Conservation (phyloP, 345 rosid genomes). For the Eucalyptus melliodora region DNA sequence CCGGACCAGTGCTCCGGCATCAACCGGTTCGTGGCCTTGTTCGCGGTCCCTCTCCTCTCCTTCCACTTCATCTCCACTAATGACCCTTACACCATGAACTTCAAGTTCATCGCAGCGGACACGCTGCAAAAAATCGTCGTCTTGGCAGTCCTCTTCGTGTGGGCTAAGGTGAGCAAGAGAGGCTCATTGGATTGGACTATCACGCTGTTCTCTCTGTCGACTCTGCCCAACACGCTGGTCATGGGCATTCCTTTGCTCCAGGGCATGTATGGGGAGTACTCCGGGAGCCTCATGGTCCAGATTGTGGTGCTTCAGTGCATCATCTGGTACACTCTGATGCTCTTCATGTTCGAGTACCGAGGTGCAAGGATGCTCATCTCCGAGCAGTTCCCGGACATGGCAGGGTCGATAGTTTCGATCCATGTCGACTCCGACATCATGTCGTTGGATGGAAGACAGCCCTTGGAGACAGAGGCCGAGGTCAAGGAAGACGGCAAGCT, state of each 20-base stretch:
- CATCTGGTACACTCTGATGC: slow-evolving; percentile 76
- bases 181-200: slow-evolving; percentile 70
- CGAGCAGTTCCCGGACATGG: slow-evolving; percentile 66
- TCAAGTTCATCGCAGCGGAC: slow-evolving; percentile 64
- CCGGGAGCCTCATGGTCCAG: slow-evolving; percentile 73
- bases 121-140: slow-evolving; percentile 55
- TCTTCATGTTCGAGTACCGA: slow-evolving; percentile 58
- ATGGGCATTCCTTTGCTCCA: slow-evolving; percentile 70
- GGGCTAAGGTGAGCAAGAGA: slow-evolving; percentile 32
- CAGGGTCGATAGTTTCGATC: slow-evolving; percentile 58
- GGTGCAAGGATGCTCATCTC: slow-evolving; percentile 52
- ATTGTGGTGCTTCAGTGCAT: slow-evolving; percentile 76
- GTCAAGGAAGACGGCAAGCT: slow-evolving; percentile 56
- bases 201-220: slow-evolving; percentile 58
- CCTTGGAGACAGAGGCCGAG: slow-evolving; percentile 59
- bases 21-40: slow-evolving; percentile 95
- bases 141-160: slow-evolving; percentile 22
- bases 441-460: slow-evolving; percentile 64
- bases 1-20: slow-evolving; percentile 98
- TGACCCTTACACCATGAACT: slow-evolving; percentile 58
- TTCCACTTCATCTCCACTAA: slow-evolving; percentile 76
- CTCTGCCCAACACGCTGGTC: slow-evolving; percentile 69
- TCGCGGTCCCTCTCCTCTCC: slow-evolving; percentile 96
- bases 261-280: slow-evolving; percentile 66
- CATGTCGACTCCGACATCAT: slow-evolving; percentile 64